Evolutionary conservation across 163 green algal species (phyloP).

Genomic region (Chlamydomonas reinhardtii): DNA sequence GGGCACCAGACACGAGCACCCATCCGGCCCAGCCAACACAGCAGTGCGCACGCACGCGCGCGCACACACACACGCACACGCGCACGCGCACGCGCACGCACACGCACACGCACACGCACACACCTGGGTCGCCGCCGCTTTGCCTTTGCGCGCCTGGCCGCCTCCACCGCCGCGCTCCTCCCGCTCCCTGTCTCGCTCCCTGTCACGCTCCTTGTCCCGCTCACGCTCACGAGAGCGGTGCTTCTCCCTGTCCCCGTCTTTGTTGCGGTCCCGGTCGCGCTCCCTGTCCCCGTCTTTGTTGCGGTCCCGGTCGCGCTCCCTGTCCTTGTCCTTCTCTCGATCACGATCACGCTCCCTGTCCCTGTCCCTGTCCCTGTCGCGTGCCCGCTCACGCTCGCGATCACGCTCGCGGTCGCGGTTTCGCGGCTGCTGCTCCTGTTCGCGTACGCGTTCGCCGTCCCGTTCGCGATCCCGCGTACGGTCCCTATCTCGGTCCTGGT

Average conservation of each 20-base stretch:
- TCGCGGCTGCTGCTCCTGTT: too few species aligned
- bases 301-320: neutral
- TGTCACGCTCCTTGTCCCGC: neutral
- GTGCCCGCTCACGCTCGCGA: neutral
- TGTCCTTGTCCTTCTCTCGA: too few species aligned
- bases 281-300: neutral
- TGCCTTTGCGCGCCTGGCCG: neutral
- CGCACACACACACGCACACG: too few species aligned
- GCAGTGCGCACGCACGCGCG: too few species aligned
- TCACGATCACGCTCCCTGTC: neutral
- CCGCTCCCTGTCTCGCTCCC: neutral
- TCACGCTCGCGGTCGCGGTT: neutral
- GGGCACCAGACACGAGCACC: too few species aligned
- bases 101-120: neutral
- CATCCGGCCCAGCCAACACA: too few species aligned
- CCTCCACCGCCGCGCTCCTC: neutral
- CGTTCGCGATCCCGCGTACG: neutral
- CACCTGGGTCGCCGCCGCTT: neutral
- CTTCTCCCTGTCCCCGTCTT: neutral
- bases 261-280: neutral
- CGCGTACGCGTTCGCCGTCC: too few species aligned
- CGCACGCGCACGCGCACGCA: too few species aligned
- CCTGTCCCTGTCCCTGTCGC: too few species aligned
- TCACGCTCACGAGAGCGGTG: neutral
- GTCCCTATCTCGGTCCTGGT: too few species aligned